Percentiles rank a stretch among this genome's conserved stretches.
Conservation (phyloP, 75 land plant genomes). For the Isoetes taiwanensis region DNA sequence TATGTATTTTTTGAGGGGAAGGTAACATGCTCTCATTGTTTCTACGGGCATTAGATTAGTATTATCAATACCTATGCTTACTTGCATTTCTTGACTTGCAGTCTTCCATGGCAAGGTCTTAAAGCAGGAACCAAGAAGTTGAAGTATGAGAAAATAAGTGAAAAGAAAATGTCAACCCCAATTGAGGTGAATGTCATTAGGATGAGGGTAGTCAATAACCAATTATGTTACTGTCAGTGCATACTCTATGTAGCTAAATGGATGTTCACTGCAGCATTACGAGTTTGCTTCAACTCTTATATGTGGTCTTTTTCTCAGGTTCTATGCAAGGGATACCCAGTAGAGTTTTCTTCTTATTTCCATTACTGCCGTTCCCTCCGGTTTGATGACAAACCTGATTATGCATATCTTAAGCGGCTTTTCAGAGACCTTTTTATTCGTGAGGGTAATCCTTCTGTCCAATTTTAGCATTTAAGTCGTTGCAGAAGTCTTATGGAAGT, state of each 20-base stretch:
- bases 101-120: constrained; percentile 48
- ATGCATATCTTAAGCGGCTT: constrained; percentile 68
- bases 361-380: constrained; percentile 64
- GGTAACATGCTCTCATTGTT: constrained; percentile 8
- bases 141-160: constrained; percentile 31
- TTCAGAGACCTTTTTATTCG: constrained; percentile 72
- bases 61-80: neutral
- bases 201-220: too few species aligned
- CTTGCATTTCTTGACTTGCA: constrained; percentile 5
- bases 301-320: constrained; percentile 8
- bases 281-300: too few species aligned
- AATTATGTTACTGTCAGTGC: too few species aligned
- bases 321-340: constrained; percentile 28
- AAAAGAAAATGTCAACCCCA: constrained; percentile 31
- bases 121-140: constrained; percentile 31
- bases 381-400: constrained; percentile 81
- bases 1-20: constrained; percentile 39
- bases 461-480: neutral
- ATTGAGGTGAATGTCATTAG: too few species aligned
- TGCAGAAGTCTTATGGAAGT: neutral
- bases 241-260: too few species aligned
- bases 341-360: constrained; percentile 61
- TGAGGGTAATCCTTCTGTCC: constrained; percentile 35
- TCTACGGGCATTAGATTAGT: neutral
- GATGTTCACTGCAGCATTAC: too few species aligned